Percentiles rank a stretch among this genome's conserved stretches.
These are phyloP conservation scores for Aschersonia sp. DNA, from an alignment of 2,329 filamentous ascomycete species.

Conservation along the genomic window DNA sequence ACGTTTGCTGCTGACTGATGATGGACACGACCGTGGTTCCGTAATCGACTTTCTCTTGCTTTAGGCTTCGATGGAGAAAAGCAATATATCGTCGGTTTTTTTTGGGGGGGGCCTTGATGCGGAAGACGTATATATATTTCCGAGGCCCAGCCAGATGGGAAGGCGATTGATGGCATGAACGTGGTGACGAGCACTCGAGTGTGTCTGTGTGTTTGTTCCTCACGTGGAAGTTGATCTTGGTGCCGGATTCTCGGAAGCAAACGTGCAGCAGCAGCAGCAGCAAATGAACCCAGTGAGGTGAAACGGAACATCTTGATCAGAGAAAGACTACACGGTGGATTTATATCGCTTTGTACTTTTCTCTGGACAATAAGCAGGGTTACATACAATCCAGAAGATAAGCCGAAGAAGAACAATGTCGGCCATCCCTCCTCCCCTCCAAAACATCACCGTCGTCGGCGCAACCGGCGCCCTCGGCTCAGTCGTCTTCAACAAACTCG, in stretches of 20 bases:
- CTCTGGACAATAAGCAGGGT: neutral
- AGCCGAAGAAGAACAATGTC: conserved; percentile 11
- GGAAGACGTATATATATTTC: neutral
- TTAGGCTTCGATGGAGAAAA: neutral
- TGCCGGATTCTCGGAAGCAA: neutral
- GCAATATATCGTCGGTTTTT: too few species aligned
- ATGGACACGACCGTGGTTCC: neutral
- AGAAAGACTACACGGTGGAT: too few species aligned
- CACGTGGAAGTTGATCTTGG: neutral
- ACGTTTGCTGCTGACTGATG: too few species aligned
- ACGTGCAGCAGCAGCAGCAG: too few species aligned
- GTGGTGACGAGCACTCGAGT: too few species aligned
- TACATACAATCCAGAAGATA: neutral
- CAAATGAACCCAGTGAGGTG: too few species aligned
- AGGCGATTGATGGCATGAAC: neutral
- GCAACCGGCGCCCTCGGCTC: conserved; percentile 21
- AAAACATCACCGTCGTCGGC: conserved; percentile 23
- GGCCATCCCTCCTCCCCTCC: conserved; percentile 9
- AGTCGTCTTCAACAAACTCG: conserved; percentile 14
- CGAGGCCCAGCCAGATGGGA: neutral
- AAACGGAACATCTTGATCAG: too few species aligned
- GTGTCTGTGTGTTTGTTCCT: too few species aligned
- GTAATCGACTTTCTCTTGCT: neutral
- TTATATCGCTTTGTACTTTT: too few species aligned
- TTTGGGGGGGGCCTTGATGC: neutral